Evolutionary conservation across 495 filamentous ascomycete genomes (phyloP).

Genomic region (Daldinia grandis): DNA sequence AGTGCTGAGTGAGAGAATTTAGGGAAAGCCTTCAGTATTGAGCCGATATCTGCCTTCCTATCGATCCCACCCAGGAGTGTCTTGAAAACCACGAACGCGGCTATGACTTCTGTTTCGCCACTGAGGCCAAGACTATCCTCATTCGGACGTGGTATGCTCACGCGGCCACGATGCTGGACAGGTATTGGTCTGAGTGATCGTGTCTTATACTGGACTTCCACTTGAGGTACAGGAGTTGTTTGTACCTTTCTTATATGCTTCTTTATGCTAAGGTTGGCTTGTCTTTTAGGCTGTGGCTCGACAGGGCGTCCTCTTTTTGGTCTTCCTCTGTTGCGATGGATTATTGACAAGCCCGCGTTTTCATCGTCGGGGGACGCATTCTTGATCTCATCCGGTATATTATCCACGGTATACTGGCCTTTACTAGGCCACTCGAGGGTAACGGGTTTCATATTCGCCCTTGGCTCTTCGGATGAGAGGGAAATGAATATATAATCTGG

Average conservation of each 20-base stretch:
- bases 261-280: slow-evolving; percentile 3
- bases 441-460: slow-evolving; percentile 33
- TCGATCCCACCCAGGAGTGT: slow-evolving; percentile 78
- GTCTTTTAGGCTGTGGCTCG: not conserved
- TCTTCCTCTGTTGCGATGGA: slow-evolving; percentile 8
- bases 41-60: slow-evolving; percentile 73
- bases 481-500: slow-evolving; percentile 50
- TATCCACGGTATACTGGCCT: slow-evolving; percentile 51
- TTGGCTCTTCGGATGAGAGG: slow-evolving; percentile 38
- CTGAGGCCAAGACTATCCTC: slow-evolving; percentile 48
- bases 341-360: slow-evolving; percentile 23
- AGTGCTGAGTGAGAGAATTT: slow-evolving; percentile 65
- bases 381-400: slow-evolving; percentile 54
- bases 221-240: slow-evolving; percentile 25
- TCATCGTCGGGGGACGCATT: slow-evolving; percentile 38
- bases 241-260: slow-evolving; percentile 1
- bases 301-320: slow-evolving; percentile 1
- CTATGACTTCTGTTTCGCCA: slow-evolving; percentile 61
- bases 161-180: slow-evolving; percentile 47
- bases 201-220: slow-evolving; percentile 49
- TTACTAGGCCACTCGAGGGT: slow-evolving; percentile 47
- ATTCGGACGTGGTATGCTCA: slow-evolving; percentile 43
- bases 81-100: slow-evolving; percentile 77
- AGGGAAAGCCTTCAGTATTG: slow-evolving; percentile 73
- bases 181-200: slow-evolving; percentile 53